These are phyloP conservation scores for Trametes cingulata DNA, from an alignment of 768 basidiomycete genomes.

Conservation along the genomic window DNA sequence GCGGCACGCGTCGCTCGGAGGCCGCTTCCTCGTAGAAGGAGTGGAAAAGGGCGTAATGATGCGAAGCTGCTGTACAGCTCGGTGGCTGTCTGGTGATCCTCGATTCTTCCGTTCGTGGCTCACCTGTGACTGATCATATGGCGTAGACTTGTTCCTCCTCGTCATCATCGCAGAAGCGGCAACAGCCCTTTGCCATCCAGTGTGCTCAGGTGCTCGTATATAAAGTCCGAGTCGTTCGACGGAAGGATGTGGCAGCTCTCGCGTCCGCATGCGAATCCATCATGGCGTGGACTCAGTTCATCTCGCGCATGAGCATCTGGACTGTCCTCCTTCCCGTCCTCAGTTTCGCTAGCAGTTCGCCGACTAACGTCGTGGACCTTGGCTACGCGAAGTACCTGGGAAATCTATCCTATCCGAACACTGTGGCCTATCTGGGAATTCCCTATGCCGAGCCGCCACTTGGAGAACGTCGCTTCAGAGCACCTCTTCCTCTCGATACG, in stretches of 20 bases:
- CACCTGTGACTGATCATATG: slow-evolving; percentile 11
- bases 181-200: neutral
- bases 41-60: neutral
- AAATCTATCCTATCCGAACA: slow-evolving; percentile 50
- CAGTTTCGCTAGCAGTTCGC: neutral
- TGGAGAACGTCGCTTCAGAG: slow-evolving; percentile 39
- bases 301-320: neutral
- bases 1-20: neutral
- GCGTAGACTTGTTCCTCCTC: neutral
- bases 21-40: neutral
- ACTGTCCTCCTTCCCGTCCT: neutral
- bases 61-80: neutral
- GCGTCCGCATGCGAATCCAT: too few relatives aligned
- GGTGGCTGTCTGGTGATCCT: slow-evolving; percentile 11
- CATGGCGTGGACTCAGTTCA: slow-evolving; percentile 1
- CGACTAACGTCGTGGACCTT: slow-evolving; percentile 44
- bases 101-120: neutral
- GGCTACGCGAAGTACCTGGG: slow-evolving; percentile 62
- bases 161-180: neutral
- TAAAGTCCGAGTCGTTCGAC: neutral
- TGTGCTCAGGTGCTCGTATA: neutral
- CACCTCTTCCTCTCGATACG: slow-evolving; percentile 53
- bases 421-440: slow-evolving; percentile 53
- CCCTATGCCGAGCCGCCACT: slow-evolving; percentile 41
- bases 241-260: too few relatives aligned